Evolutionary conservation across 257 asterid genomes (phyloP).

Genomic region (Pogostemon cablin): DNA sequence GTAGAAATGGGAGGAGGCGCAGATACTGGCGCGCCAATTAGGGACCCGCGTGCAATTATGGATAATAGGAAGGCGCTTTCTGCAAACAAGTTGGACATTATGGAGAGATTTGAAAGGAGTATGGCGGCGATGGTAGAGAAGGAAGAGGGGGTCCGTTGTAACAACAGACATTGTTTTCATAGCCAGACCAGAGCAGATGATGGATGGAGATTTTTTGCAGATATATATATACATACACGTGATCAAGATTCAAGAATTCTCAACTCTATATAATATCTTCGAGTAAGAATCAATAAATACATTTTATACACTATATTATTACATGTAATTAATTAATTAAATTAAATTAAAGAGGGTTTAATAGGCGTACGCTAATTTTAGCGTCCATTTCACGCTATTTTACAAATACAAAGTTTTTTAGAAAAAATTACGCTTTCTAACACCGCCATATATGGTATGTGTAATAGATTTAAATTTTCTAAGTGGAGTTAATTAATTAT

Average conservation of each 20-base stretch:
- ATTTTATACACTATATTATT: background rate
- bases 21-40: slow-evolving; percentile 34
- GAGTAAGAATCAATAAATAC: no score
- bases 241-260: background rate
- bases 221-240: background rate
- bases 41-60: slow-evolving; percentile 44
- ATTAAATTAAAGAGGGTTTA: no score
- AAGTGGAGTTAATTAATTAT: no score
- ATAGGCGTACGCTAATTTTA: no score
- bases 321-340: no score
- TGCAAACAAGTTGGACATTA: slow-evolving; percentile 31
- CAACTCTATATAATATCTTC: slow-evolving; percentile 1
- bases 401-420: no score
- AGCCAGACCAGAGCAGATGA: slow-evolving; percentile 17
- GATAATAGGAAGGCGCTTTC: slow-evolving; percentile 32
- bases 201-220: slow-evolving; percentile 20
- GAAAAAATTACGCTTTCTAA: no score
- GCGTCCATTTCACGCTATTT: no score
- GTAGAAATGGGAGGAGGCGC: slow-evolving; percentile 39
- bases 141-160: slow-evolving; percentile 44
- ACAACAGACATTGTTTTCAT: slow-evolving; percentile 54
- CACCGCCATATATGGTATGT: no score
- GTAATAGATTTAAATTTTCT: no score
- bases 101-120: slow-evolving; percentile 34
- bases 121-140: slow-evolving; percentile 34